Evolutionary conservation across 208 protist genomes (phyloP), one percentile per base, ranked within the genome.

Genomic region (Trypanosoma lewisi): DNA sequence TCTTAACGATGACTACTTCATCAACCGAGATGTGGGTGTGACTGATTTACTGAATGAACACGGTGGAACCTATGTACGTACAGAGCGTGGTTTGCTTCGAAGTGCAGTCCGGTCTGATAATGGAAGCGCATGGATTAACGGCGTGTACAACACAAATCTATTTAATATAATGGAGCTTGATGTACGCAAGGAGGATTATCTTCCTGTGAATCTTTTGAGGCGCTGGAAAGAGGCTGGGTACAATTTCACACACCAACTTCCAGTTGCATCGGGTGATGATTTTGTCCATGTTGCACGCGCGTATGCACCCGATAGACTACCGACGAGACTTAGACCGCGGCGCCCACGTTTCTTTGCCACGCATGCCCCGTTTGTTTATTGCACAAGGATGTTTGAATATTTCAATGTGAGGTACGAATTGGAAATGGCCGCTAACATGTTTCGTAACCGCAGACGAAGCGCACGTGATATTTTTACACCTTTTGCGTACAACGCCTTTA

Each of bases 1-100:
- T 71, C 74, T 85, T 56, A 89, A 89, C 71, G 83, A 89, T 63
- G 83, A 89, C 72, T 89, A 86, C 66, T 86, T 86, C 58, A 72
- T 89, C 33, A 78, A 86, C 67, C 83, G 80, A 56, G 62, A 78
- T 59, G 68, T 77, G 31, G 70, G 48, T 12, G 69, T 89, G 41
- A 78, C 63, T 47, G 74, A 89, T 69, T 63, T 85, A 44, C 37
- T 89, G 23, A 89, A 89, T 66, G 53, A 73, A 55, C 70, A 78
- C 60, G 83, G 83, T 49, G 83, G 83, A 60, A 77, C 77, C 8
- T 81, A 81, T 42, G 63, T 87, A 45, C 77, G 79, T n/a, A 75
- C 70, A 34, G 83, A 89, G 58, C 21, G 41, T 28, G 56, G 57
- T 14, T 25, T 75, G 3, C 0, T 75, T 3, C n/a, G 42, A 31